Base-by-base conservation (phyloP, 768 basidiomycete species). In the Russula sp. region DNA sequence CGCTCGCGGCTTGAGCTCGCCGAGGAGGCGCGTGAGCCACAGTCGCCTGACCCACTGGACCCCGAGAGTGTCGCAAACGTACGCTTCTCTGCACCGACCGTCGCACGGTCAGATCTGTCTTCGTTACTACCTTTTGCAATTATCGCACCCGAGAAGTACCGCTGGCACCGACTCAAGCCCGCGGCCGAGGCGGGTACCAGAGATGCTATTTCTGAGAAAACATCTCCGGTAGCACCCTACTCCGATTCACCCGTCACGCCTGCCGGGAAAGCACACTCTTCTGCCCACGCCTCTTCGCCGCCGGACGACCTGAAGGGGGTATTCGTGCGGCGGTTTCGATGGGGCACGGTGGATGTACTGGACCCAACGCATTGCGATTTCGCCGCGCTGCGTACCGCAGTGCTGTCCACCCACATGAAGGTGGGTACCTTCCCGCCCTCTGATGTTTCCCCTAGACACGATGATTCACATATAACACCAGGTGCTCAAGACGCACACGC, bases 311-410 rank as follows among this genome's bases (percentile, higher is more conserved):
- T 91, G 71, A 83, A 81, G 74, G 89, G 91, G 54, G 79, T 88
- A 59, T 93, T 93, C 71, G 78, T 83, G 39, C 77, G 93, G 66
- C 85, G 83, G 71, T 95, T 88, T 73, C 77, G 91, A 68, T 96
- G 94, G 94, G 94, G 94, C 40, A 88, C 82, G 50, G 80, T 95
- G 63, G 89, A 94, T 73, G 91, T 94, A 59, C 82, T 94, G 54
- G 80, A 91, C 73, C 90, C 92, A 57, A 80, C 79, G 34, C 93
- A 96, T 67, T 94, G 90, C 68, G 94, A 97, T 74, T 94, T 93
- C 72, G 82, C 88, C 44, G 86, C 89, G 65, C 76, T 97, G 73
- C 82, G 91, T 66, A 92, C 91, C 14, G 87, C 89, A 56, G 82
- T 95, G 57, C 74, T 97, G 61, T 88, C 89, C 20, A 91, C 88